Conservation (phyloP, 352 stramenopile species). For the Phytophthora europaea region DNA sequence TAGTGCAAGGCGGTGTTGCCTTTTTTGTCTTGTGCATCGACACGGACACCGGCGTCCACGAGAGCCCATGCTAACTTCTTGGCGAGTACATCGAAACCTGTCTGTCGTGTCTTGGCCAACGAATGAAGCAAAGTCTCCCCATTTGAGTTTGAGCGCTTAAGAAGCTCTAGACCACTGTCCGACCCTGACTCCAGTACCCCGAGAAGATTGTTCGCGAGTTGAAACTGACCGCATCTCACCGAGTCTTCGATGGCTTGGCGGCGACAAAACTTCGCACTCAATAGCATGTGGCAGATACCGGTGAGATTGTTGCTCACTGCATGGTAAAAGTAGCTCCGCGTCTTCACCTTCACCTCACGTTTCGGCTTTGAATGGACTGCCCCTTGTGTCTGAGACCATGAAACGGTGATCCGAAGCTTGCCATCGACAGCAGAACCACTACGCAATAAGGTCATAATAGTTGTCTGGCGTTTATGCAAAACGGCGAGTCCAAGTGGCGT, state of each 20-base stretch:
- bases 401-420: constrained; percentile 44
- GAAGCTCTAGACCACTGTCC: constrained; percentile 41
- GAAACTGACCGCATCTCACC: constrained; percentile 73
- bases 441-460: constrained; percentile 82
- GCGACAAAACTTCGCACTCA: constrained; percentile 77
- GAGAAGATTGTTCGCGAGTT: constrained; percentile 78
- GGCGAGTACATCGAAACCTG: constrained; percentile 60
- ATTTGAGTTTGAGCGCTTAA: constrained; percentile 53
- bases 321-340: constrained; percentile 79
- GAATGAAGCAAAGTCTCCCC: constrained; percentile 72
- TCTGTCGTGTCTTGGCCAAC: constrained; percentile 63
- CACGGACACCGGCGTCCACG: constrained; percentile 58
- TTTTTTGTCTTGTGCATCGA: constrained; percentile 34
- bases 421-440: constrained; percentile 66
- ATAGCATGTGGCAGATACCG: constrained; percentile 82
- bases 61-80: constrained; percentile 75
- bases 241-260: constrained; percentile 83
- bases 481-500: constrained; percentile 71
- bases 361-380: constrained; percentile 7
- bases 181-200: constrained; percentile 57
- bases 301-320: constrained; percentile 75
- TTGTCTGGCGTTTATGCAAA: constrained; percentile 68
- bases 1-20: constrained; percentile 73
- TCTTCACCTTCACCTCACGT: constrained; percentile 31
- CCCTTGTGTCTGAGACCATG: constrained; percentile 10